Base-by-base conservation (phyloP, 2,329 filamentous ascomycete species). In the Neonectria neomacrospora region DNA sequence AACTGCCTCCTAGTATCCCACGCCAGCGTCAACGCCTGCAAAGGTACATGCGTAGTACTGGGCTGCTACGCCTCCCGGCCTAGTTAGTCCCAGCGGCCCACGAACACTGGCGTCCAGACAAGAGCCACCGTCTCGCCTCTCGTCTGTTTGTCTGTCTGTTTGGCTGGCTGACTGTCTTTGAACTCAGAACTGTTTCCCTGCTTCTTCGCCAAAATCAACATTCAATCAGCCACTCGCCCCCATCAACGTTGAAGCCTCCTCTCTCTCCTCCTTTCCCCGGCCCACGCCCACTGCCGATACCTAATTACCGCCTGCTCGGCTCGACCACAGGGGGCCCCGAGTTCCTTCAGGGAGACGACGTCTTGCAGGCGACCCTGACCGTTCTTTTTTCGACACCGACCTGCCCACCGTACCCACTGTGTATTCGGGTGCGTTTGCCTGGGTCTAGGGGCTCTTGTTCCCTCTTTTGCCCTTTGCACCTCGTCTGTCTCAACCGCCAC, bases 321-420 rank as follows among this genome's bases (percentile, higher is more conserved):
- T 56, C 20, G 48, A 37, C 44, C 45, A 61, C 44, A 26, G 42
- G 45, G 14, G 32, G 37, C 28, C 57, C 54, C 62, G 23, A 54
- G 65, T 64, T 53, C 39, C 48, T 54, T 39, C 55, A 59, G 67
- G 67, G 48, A 69, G 23, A 18, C 52, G 57, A 70, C 59, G 57
- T 59, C 20, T 63, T 60, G 22, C 65, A 63, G 64, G 45, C 56
- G 65, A 68, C 63, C 63, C 67, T 65, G 68, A 68, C 70, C 70
- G 70, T 70, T 65, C 56, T 63, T 71, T 72, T 68, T 67, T 54
- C 39, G 34, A 51, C 51, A 48, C 70, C 66, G 69, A 69, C 64
- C 69, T 64, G 50, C 56, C 63, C 54, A 65, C 68, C 66, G 62
- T 68, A 70, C 63, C 68, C 68, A 67, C 67, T 63, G 70, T 71